Evolutionary conservation across 2,329 filamentous ascomycete genomes (phyloP).

Genomic region (Paracoccidioides brasiliensis): DNA sequence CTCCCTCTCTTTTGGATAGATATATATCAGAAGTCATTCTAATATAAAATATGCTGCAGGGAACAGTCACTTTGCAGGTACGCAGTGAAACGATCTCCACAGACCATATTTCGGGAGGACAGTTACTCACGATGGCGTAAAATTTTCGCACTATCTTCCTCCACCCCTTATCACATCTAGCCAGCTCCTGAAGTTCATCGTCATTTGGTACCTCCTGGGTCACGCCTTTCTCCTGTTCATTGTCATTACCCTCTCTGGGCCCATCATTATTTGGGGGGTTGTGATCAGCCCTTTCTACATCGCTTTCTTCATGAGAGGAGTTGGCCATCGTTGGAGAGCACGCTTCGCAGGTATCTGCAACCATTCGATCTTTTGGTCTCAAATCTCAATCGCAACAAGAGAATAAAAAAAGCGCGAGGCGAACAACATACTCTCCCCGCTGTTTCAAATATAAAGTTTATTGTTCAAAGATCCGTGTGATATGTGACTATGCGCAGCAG

Average conservation of each 20-base stretch:
- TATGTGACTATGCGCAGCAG: too few relatives aligned
- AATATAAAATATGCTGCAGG: too few relatives aligned
- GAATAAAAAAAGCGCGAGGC: too few relatives aligned
- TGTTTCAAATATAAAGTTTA: too few relatives aligned
- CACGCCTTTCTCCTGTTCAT: not conserved
- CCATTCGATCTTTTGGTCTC: not conserved
- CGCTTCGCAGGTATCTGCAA: not conserved
- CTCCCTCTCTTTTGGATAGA: too few relatives aligned
- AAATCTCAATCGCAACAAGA: too few relatives aligned
- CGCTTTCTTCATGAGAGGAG: not conserved
- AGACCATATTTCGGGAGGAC: not conserved
- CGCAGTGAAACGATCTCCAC: too few relatives aligned
- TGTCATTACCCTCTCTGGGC: not conserved
- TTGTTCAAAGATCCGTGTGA: too few relatives aligned
- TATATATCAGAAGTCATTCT: too few relatives aligned
- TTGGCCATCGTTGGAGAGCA: not conserved
- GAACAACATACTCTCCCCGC: too few relatives aligned
- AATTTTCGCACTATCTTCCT: constrained; percentile 15
- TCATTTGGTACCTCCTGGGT: not conserved
- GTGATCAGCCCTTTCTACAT: not conserved
- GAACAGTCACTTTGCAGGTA: too few relatives aligned
- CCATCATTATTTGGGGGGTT: not conserved
- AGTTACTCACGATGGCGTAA: constrained; percentile 15
- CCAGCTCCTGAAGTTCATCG: constrained; percentile 4
- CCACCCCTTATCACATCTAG: constrained; percentile 12